A percentile compares a stretch with the other conserved stretches of the same genome.
Conservation (phyloP, 108 stramenopile genomes). For the Aurantiochytrium sp. region DNA sequence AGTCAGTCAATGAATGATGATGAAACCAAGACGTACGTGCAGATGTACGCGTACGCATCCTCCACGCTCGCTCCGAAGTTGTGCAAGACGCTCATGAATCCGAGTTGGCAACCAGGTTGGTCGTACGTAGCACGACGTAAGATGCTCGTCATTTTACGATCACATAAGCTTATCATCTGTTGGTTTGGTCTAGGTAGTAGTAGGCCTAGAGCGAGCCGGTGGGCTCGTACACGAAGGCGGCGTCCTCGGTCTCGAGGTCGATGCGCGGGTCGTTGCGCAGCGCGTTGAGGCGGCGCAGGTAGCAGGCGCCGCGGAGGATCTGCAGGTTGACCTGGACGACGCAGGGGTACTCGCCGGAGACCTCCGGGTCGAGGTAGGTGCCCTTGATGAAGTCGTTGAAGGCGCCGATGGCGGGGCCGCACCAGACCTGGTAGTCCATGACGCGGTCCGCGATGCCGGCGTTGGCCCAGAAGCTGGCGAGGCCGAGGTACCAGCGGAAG, state of each 20-base stretch:
- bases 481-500: slow-evolving; percentile 10
- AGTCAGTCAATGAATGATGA: too few relatives aligned
- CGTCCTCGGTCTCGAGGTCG: not conserved
- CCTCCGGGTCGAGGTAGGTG: not conserved
- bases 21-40: too few relatives aligned
- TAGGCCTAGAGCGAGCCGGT: not conserved
- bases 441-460: not conserved
- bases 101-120: not conserved
- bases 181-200: too few relatives aligned
- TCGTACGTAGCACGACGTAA: not conserved
- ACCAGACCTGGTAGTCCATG: slow-evolving; percentile 15
- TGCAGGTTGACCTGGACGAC: slow-evolving; percentile 7
- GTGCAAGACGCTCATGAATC: too few relatives aligned
- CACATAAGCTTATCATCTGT: too few relatives aligned
- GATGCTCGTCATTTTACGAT: not conserved
- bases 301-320: not conserved
- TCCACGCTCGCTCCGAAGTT: too few relatives aligned
- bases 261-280: slow-evolving; percentile 1
- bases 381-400: slow-evolving; percentile 24
- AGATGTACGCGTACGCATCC: too few relatives aligned
- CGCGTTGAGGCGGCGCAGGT: not conserved
- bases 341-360: not conserved
- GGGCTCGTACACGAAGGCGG: not conserved
- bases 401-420: not conserved
- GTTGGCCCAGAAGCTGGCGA: not conserved